Evolutionary conservation across 2,329 filamentous ascomycete species (phyloP), one percentile per base, ranked within the genome.

Genomic region (Thyridium curvatum): DNA sequence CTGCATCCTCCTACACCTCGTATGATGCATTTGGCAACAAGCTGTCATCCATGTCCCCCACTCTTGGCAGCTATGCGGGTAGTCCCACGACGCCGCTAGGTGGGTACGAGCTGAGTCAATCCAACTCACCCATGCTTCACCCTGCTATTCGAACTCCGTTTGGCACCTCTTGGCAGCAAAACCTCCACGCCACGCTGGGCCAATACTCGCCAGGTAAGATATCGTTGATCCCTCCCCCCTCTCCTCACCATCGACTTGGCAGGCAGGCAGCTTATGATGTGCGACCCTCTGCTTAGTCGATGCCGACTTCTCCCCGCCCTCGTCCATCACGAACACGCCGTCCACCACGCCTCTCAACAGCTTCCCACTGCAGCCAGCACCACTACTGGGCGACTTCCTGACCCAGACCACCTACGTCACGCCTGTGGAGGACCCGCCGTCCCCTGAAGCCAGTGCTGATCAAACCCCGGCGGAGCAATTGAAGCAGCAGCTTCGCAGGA

Each of bases 401-500:
- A 26, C 6, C 21, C 21, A 6, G 21, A 6, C 21, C 21, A 26
- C 21, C 21, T 26, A 26, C 21, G 21, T 26, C 21, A 26, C 21
- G 21, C 21, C 21, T 10, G 21, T 26, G 21, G 21, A 26, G 21
- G 21, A 26, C 21, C 21, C 21, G 21, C 21, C 21, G 21, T 26
- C 21, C 21, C 21, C 21, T 26, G 21, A 26, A 26, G 21, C 21
- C 21, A 26, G 21, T 13, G 44, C 41, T 12, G 39, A 37, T 15
- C 45, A 48, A 37, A 50, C 50, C 3, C 50, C 50, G 6, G 50
- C 46, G 2, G 48, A 51, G 12, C 50, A 52, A 43, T 44, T 52
- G 18, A 51, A 44, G 41, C 50, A 51, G 34, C 50, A 52, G 37
- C 30, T 52, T 35, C 48, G 48, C n/a, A 51, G 50, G 42, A 52